Evolutionary conservation across 2,329 filamentous ascomycete genomes (phyloP), one percentile per base, ranked within the genome.

Genomic region (Sphaerostilbella broomeana): DNA sequence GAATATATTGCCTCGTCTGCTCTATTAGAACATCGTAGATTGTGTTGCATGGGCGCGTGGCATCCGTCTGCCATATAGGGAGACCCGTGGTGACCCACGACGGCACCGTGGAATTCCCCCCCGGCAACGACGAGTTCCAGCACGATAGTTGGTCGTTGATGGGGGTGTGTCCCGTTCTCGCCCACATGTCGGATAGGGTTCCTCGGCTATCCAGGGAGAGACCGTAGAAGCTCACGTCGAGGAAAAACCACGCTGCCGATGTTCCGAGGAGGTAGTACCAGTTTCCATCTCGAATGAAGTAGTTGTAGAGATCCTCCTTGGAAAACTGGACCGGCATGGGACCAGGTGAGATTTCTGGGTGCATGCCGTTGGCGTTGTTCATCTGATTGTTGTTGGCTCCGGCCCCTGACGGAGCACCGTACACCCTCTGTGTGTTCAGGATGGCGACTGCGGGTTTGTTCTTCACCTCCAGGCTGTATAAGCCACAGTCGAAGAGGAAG

Each of bases 381-480:
- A 49, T 43, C n/a, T 44, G 54, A 33, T 54, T 46, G 6, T 46
- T 31, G 27, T 47, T 52, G 8, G 43, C 13, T 19, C 41, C 42
- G 11, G 24, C 45, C 2, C 48, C 49, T 11, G 51, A 46, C 35
- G 35, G 61, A 1, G 65, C 64, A 17, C 69, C 72, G 48, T 80
- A 80, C 5, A 79, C 67, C 12, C 70, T 64, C 32, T 77, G 75
- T 0, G 76, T 79, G 32, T 81, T 75, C 44, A 72, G 65, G 24
- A 79, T 67, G 9, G 76, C 77, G 29, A 73, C 68, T 5, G 69
- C 67, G 0, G 76, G 72, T 48, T 80, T 77, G 51, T 75, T 72
- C 47, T 77, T 76, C 46, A 83, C 77, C 49, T 83, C 79, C 19
- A 81, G 69, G 8, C 75, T 73, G 57, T 79, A 84, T 21, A 81